Evolutionary conservation across 2,329 filamentous ascomycete genomes (phyloP), one percentile per base, ranked within the genome.

Genomic region (Dothiorella sarmentorum): DNA sequence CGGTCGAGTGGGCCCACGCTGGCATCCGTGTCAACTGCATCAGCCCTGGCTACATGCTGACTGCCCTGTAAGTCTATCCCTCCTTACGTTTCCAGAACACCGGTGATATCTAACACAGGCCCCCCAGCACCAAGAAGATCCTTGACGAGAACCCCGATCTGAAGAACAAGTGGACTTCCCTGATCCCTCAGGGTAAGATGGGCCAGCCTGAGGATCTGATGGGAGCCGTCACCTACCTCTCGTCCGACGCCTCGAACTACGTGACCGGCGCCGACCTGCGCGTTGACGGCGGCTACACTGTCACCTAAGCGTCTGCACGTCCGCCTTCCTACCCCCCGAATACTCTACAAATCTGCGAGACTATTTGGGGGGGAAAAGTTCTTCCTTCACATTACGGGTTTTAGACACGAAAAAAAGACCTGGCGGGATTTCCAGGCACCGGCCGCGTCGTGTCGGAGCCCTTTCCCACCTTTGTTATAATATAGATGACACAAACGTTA

Each of bases 11-110:
- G 93, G 91, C 93, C 0, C 82, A 86, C 65, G 85, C 87, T 35
- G 87, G 87, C 65, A 96, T 97, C 69, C 85, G 93, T 33, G 93
- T 97, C 65, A 97, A 97, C 78, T 94, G 90, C 75, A 94, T 97
- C 72, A 91, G 88, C 27, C 93, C 93, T 0, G 93, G 94, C 43
- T 97, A 97, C 76, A 97, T 97, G 93, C 79, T 96, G 65, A 97
- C 93, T 15, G 89, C 91, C 60, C 77, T 97, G 89, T 93, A 81
- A 84, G 88, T 29, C 3, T 18, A 77, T 9, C 7, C 0, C 17
- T 4, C 10, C 3, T 6, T 7, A 7, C 7, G 7, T 24, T 7
- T 61, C 13, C 5, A 47, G 26, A 18, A 9, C 29, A 26, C 10
- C 18, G 15, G 11, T 35, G 18, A 44, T 33, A 4, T 53, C 24